Evolutionary conservation across 441 rosid genomes (phyloP).

Genomic region (Biscutella laevigata): DNA sequence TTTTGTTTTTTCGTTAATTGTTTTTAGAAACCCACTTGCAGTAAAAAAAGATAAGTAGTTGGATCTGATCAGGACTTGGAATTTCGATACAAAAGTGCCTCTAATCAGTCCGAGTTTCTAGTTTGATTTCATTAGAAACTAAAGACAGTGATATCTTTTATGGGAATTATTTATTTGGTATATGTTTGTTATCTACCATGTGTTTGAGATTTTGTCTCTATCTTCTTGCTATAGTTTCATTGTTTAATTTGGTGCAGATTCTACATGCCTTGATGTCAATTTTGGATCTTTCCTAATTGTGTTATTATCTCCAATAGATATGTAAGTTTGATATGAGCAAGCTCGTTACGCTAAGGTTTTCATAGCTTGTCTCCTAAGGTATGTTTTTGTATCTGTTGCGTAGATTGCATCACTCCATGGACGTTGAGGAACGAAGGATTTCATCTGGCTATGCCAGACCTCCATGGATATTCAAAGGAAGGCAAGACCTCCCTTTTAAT

Average conservation of each 20-base stretch:
- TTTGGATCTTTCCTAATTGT: neutral
- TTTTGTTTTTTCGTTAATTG: neutral
- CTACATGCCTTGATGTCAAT: neutral
- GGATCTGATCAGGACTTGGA: neutral
- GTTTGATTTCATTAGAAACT: neutral
- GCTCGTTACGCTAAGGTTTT: neutral
- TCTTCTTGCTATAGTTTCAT: neutral
- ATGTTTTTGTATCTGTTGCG: neutral
- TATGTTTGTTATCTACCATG: neutral
- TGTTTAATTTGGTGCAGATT: neutral
- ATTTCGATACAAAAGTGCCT: neutral
- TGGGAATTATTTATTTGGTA: neutral
- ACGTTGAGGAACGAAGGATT: slow-evolving; percentile 30
- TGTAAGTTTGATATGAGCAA: neutral
- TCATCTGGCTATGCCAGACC: slow-evolving; percentile 63
- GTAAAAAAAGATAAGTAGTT: neutral
- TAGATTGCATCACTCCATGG: slow-evolving; percentile 35
- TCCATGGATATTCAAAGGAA: slow-evolving; percentile 95
- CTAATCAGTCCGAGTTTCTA: neutral
- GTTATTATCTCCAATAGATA: neutral
- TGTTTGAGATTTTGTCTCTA: neutral
- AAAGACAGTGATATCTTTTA: neutral
- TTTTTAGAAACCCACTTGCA: neutral
- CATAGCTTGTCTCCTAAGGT: slow-evolving; percentile 19
- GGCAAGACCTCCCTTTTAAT: slow-evolving; percentile 42